Conservation (phyloP, 1,284 basidiomycete species). For the Afroboletus lepidellus region DNA sequence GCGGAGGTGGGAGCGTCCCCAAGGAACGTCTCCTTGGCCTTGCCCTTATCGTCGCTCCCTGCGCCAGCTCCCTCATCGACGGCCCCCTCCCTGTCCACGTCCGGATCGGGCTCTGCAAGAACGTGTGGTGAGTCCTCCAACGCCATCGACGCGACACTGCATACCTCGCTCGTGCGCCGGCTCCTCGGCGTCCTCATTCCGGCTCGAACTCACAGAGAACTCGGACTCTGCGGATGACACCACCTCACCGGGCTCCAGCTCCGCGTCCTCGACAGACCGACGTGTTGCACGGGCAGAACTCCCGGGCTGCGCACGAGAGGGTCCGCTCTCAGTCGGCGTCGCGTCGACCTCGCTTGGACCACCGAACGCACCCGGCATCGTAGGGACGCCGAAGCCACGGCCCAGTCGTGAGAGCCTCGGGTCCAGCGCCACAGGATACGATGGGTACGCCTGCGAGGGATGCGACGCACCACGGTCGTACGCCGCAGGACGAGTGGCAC, state of each 20-base stretch:
- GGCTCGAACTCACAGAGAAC: constrained; percentile 27
- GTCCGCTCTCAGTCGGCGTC: not conserved
- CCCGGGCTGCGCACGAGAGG: constrained; percentile 1
- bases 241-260: constrained; percentile 29
- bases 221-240: constrained; percentile 27
- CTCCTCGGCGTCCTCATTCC: constrained; percentile 14
- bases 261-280: constrained; percentile 1
- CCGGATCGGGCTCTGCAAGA: not conserved
- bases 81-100: not conserved
- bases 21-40: constrained; percentile 1
- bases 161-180: constrained; percentile 14
- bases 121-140: not conserved
- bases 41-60: constrained; percentile 8
- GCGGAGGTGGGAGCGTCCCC: not conserved
- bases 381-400: not conserved
- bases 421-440: constrained; percentile 16
- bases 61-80: not conserved
- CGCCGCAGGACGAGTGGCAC: constrained; percentile 11
- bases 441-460: not conserved
- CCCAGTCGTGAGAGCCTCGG: constrained; percentile 6
- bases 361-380: not conserved
- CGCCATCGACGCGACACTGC: not conserved
- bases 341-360: not conserved
- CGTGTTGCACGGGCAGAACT: not conserved
- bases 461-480: not conserved